phyloP scores from a whole-genome alignment of 495 filamentous ascomycete species.

The Podospora comata region DNA sequence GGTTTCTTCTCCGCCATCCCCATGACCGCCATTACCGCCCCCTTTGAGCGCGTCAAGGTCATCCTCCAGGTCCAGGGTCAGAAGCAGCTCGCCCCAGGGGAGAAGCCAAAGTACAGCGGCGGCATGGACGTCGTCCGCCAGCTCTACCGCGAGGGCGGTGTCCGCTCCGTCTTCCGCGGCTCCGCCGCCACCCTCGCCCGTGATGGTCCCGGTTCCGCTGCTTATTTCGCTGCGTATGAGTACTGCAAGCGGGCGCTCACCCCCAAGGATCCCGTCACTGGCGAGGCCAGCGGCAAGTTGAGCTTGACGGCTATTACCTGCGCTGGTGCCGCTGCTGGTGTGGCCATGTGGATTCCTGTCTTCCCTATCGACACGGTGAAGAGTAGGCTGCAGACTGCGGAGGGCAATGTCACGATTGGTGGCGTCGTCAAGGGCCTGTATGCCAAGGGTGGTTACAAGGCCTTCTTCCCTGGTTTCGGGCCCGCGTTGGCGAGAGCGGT shows the following conservation, averaged over 20 bases:
- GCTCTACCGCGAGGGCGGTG: slow-evolving; percentile 85
- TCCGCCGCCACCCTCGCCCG: slow-evolving; percentile 86
- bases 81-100: slow-evolving; percentile 74
- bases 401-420: slow-evolving; percentile 79
- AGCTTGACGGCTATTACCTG: slow-evolving; percentile 77
- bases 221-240: slow-evolving; percentile 97
- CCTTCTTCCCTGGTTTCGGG: slow-evolving; percentile 96
- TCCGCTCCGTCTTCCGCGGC: slow-evolving; percentile 88
- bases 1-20: slow-evolving; percentile 98
- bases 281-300: slow-evolving; percentile 67
- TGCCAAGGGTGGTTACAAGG: slow-evolving; percentile 73
- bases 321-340: slow-evolving; percentile 85
- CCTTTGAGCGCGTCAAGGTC: slow-evolving; percentile 98
- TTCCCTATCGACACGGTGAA: slow-evolving; percentile 98
- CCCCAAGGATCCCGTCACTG: slow-evolving; percentile 73
- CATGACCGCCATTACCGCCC: slow-evolving; percentile 96
- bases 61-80: slow-evolving; percentile 97
- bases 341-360: slow-evolving; percentile 99
- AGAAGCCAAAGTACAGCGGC: slow-evolving; percentile 90
- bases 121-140: slow-evolving; percentile 92
- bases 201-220: slow-evolving; percentile 88
- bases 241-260: slow-evolving; percentile 83
- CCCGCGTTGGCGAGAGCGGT: slow-evolving; percentile 90
- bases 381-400: slow-evolving; percentile 85
- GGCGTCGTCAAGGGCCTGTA: slow-evolving; percentile 78